A percentile compares a stretch with the other conserved stretches of the same genome.
phyloP scores from a whole-genome alignment of 352 stramenopile genomes.

The Thalassiosira mediterranea region DNA sequence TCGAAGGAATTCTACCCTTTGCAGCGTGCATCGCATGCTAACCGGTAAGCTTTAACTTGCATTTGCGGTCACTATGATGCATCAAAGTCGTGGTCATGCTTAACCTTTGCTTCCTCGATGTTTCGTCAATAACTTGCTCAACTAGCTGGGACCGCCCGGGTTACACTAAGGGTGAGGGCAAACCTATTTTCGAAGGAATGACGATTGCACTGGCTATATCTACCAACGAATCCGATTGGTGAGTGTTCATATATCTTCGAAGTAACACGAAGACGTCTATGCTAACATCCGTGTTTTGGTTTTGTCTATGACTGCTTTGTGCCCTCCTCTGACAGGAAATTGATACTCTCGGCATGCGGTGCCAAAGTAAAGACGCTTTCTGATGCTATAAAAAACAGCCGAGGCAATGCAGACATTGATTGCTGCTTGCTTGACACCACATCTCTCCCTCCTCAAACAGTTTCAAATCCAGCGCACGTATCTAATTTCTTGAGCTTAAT shows the following conservation, averaged over 20 bases:
- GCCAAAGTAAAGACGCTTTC: conserved; percentile 40
- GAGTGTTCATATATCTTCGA: conserved; percentile 2
- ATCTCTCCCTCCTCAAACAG: conserved; percentile 40
- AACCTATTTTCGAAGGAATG: conserved; percentile 53
- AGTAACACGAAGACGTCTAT: neutral
- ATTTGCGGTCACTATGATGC: too few relatives aligned
- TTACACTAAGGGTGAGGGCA: conserved; percentile 20
- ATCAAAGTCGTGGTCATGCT: too few relatives aligned
- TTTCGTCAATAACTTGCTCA: too few relatives aligned
- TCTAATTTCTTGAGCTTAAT: conserved; percentile 43
- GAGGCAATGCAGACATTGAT: conserved; percentile 27
- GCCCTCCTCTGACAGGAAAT: conserved; percentile 34
- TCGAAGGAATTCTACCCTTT: conserved; percentile 35
- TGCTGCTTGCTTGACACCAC: conserved; percentile 48
- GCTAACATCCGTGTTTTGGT: neutral
- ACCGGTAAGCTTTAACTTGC: too few relatives aligned
- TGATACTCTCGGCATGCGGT: conserved; percentile 41
- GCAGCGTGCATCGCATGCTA: conserved; percentile 50
- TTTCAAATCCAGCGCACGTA: conserved; percentile 38
- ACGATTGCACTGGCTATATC: conserved; percentile 50
- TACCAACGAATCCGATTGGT: conserved; percentile 39
- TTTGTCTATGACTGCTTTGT: neutral
- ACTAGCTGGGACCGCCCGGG: conserved; percentile 52
- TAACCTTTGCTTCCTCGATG: too few relatives aligned
- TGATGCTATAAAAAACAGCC: conserved; percentile 25